Conservation (phyloP, 352 stramenopile genomes). For the Plasmopara halstedii region DNA sequence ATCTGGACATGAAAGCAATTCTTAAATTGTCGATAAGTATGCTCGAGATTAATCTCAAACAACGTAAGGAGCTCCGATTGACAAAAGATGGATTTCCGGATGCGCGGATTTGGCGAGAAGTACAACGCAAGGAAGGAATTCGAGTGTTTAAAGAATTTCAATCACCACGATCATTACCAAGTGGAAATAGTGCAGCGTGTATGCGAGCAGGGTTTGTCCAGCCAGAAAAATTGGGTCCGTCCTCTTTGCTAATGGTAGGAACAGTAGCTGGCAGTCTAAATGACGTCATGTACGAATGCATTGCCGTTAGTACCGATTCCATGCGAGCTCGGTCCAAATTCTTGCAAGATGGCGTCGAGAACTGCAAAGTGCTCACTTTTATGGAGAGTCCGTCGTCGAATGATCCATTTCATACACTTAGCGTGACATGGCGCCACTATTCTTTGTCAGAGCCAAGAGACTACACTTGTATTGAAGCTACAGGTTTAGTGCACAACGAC, state of each 20-base stretch:
- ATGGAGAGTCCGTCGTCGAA: conserved; percentile 27
- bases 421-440: conserved; percentile 44
- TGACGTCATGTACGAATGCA: conserved; percentile 49
- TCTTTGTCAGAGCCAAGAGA: conserved; percentile 35
- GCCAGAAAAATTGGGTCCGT: conserved; percentile 11
- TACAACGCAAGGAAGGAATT: conserved; percentile 33
- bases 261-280: conserved; percentile 33
- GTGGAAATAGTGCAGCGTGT: conserved; percentile 18
- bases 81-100: conserved; percentile 35
- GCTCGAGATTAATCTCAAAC: conserved; percentile 35
- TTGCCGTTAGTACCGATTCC: conserved; percentile 23
- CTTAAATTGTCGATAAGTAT: conserved; percentile 26
- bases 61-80: conserved; percentile 34
- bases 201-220: conserved; percentile 14
- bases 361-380: conserved; percentile 24
- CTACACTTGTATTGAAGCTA: conserved; percentile 49
- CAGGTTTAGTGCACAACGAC: conserved; percentile 28
- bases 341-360: conserved; percentile 35
- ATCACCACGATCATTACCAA: conserved; percentile 12
- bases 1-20: conserved; percentile 24
- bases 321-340: conserved; percentile 41
- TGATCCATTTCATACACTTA: conserved; percentile 42
- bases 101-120: conserved; percentile 31
- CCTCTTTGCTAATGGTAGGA: conserved; percentile 26
- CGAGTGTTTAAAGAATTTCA: conserved; percentile 33